phyloP scores from a whole-genome alignment of 768 basidiomycete genomes.

The Pulveroboletus sp. region DNA sequence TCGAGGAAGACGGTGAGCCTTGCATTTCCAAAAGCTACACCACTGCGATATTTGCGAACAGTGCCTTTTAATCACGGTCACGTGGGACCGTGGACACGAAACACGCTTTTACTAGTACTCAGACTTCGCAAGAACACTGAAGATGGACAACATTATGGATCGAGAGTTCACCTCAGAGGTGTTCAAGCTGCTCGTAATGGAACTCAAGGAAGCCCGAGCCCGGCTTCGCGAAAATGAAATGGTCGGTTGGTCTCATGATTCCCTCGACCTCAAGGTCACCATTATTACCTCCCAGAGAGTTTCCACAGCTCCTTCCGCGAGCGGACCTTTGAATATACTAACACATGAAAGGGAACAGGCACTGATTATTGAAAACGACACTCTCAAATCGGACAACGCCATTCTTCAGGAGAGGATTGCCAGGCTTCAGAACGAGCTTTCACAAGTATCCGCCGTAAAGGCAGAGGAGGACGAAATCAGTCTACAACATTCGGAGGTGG shows the following conservation, averaged over 20 bases:
- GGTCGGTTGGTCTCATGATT: conserved; percentile 6
- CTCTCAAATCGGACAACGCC: conserved; percentile 20
- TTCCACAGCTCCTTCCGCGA: conserved; percentile 4
- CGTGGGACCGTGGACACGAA: conserved; percentile 5
- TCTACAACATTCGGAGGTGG: conserved; percentile 9
- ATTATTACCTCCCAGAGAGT: conserved; percentile 7
- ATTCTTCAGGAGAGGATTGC: conserved; percentile 14
- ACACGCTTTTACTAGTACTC: no score
- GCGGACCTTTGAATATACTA: not conserved
- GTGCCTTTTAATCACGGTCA: conserved; percentile 8
- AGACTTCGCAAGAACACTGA: no score
- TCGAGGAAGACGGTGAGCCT: conserved; percentile 21
- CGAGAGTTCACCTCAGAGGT: conserved; percentile 24
- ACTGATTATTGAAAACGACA: conserved; percentile 14
- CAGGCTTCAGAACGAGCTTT: conserved; percentile 11
- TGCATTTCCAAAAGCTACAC: no score
- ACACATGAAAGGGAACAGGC: conserved; percentile 6
- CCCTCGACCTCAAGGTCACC: not conserved
- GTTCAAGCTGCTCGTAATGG: conserved; percentile 24
- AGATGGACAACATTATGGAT: conserved; percentile 24
- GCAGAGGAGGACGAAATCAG: conserved; percentile 8
- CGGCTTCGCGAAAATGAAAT: conserved; percentile 22
- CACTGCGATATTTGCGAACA: no score
- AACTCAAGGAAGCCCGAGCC: conserved; percentile 22
- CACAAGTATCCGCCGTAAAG: conserved; percentile 13